Evolutionary conservation across 2,329 filamentous ascomycete genomes (phyloP).

Genomic region (Alternaria conjuncta): DNA sequence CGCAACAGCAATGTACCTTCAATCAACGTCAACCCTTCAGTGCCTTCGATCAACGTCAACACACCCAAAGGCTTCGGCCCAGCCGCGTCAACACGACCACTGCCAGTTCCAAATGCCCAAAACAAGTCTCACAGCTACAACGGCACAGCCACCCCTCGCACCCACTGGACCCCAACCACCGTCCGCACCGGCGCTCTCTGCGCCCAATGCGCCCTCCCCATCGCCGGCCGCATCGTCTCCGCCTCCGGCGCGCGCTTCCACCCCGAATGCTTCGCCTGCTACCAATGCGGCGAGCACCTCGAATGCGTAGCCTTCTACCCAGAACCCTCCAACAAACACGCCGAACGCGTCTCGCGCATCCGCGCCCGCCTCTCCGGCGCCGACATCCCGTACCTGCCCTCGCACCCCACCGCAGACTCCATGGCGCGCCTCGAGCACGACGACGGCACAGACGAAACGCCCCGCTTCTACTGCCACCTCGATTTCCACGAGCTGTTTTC

Average conservation of each 20-base stretch:
- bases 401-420: conserved; percentile 62
- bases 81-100: conserved; percentile 53
- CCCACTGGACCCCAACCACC: conserved; percentile 55
- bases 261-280: conserved; percentile 90
- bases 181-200: conserved; percentile 73
- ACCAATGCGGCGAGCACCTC: conserved; percentile 82
- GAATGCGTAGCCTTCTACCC: conserved; percentile 97
- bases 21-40: conserved; percentile 29
- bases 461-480: conserved; percentile 96
- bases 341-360: conserved; percentile 76
- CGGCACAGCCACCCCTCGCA: conserved; percentile 45
- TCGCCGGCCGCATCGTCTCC: conserved; percentile 88
- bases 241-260: conserved; percentile 86
- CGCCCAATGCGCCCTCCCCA: conserved; percentile 81
- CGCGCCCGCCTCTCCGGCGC: conserved; percentile 62
- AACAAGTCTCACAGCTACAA: conserved; percentile 39
- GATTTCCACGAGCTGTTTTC: conserved; percentile 97
- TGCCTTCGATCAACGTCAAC: conserved; percentile 40
- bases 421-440: conserved; percentile 60
- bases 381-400: conserved; percentile 54
- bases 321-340: conserved; percentile 77
- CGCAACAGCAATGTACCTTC: conserved; percentile 28
- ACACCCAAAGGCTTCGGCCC: conserved; percentile 28
- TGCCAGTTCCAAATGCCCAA: conserved; percentile 56
- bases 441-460: conserved; percentile 68